Evolutionary conservation across 305 asterid species (phyloP).

Genomic region (Fraxinus platypoda): DNA sequence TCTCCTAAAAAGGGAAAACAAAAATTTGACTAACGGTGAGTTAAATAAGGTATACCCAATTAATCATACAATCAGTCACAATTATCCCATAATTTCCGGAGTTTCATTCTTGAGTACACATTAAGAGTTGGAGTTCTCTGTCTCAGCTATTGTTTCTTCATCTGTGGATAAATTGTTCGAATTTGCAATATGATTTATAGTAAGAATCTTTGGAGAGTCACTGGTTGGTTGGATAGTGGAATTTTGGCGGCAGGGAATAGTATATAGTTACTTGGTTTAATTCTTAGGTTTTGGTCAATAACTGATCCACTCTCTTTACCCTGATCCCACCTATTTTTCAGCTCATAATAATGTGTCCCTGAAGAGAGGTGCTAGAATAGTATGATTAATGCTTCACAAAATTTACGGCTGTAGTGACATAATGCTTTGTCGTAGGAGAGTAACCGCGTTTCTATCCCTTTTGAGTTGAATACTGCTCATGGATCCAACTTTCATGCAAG

Average conservation of each 20-base stretch:
- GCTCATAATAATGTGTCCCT: no score
- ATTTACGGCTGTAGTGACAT: background rate
- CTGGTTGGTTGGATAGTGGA: no score
- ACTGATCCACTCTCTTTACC: background rate
- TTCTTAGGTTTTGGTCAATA: no score
- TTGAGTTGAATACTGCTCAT: background rate
- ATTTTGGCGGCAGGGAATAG: no score
- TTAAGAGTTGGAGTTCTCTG: background rate
- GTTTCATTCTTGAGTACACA: background rate
- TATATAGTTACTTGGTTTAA: no score
- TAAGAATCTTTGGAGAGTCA: background rate
- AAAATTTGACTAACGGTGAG: no score
- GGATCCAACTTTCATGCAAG: background rate
- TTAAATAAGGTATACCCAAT: no score
- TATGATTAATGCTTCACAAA: background rate
- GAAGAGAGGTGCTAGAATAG: no score
- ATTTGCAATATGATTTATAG: background rate
- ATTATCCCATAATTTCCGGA: no score
- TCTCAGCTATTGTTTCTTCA: background rate
- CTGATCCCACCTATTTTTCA: background rate
- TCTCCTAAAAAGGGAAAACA: no score
- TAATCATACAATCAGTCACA: no score
- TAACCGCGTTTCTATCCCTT: background rate
- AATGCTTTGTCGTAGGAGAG: background rate
- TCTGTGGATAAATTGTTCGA: background rate